Base-by-base conservation (phyloP, 192 early-diverging fungal species). In the Mortierella claussenii region DNA sequence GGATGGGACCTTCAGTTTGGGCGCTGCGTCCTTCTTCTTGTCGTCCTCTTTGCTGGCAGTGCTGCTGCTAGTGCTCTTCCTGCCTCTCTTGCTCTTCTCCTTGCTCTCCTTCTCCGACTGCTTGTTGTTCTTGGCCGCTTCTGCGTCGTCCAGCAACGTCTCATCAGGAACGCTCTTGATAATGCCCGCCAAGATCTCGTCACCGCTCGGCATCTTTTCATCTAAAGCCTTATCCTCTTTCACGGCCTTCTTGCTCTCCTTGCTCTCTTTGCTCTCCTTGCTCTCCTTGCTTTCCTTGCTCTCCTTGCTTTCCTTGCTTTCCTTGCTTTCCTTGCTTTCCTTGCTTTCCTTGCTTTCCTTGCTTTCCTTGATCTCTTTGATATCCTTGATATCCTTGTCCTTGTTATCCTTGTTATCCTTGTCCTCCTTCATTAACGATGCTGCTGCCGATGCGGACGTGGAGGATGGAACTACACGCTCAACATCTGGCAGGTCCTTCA, bases 401-500 rank as follows among this genome's bases (percentile, higher is more conserved):
- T 49, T 55, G 10, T 12, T 24, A 32, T 27, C 30, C 10, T 40
- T 58, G 34, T 62, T 62, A 15, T 26, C 23, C 18, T 31, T 45
- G 28, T 24, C 40, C 8, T 15, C 40, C 55, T 47, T 65, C 45
- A 37, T 67, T 53, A 32, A 8, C 3, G 21, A 33, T 27, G 28
- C 68, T 31, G 37, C 65, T 45, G 52, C 68, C 68, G 27, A 40
- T 40, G 37, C 7, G 7, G 37, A 40, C 13, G 37, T 40, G 13
- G 37, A 40, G 7, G 37, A 80, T n/a, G 69, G 69, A 7, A 34
- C 55, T 33, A 60, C 63, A 30, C 70, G 70, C n/a, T 75, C 70
- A 24, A 75, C 51, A 13, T 75, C 70, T 0, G 70, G 70, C 44
- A 86, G 79, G 26, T 86, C 82, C 46, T 87, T 63, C 11, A 97